phyloP scores from a whole-genome alignment of 352 stramenopile species.

The Elongisporangium anandrum region DNA sequence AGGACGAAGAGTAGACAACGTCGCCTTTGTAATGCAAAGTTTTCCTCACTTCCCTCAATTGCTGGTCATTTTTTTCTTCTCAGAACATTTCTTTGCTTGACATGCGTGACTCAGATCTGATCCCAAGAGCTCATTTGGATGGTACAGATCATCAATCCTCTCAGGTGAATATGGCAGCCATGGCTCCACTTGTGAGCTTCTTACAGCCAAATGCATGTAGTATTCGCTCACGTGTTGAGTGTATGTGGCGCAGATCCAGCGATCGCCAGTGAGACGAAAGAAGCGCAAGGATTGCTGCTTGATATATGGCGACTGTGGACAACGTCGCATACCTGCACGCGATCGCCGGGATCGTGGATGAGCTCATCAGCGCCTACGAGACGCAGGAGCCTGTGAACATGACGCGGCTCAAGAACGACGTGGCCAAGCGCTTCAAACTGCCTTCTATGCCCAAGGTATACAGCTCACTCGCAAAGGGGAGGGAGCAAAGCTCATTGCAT shows the following conservation, averaged over 20 bases:
- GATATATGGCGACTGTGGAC: not conserved
- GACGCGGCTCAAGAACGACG: slow-evolving; percentile 90
- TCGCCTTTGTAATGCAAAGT: not conserved
- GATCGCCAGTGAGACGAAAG: too few relatives aligned
- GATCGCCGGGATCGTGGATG: slow-evolving; percentile 89
- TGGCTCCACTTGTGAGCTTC: not conserved
- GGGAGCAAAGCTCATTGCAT: not conserved
- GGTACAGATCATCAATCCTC: not conserved
- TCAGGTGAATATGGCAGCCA: not conserved
- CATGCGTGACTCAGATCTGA: not conserved
- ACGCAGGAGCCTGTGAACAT: slow-evolving; percentile 90
- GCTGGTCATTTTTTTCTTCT: not conserved
- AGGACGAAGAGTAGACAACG: not conserved
- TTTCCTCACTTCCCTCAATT: too few relatives aligned
- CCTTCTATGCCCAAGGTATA: slow-evolving; percentile 86
- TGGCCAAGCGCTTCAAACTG: slow-evolving; percentile 89
- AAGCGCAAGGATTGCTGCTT: not conserved
- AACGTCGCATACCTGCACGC: slow-evolving; percentile 66
- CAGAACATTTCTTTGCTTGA: not conserved
- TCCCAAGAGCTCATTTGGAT: not conserved
- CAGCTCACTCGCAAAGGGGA: too few relatives aligned
- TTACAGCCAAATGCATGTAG: not conserved
- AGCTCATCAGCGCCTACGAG: slow-evolving; percentile 90
- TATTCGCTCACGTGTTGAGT: not conserved
- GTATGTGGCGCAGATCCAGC: not conserved